Percentiles rank a stretch among this genome's conserved stretches.
Evolutionary conservation across 768 basidiomycete genomes (phyloP).

Genomic region (Lactarius vividus): DNA sequence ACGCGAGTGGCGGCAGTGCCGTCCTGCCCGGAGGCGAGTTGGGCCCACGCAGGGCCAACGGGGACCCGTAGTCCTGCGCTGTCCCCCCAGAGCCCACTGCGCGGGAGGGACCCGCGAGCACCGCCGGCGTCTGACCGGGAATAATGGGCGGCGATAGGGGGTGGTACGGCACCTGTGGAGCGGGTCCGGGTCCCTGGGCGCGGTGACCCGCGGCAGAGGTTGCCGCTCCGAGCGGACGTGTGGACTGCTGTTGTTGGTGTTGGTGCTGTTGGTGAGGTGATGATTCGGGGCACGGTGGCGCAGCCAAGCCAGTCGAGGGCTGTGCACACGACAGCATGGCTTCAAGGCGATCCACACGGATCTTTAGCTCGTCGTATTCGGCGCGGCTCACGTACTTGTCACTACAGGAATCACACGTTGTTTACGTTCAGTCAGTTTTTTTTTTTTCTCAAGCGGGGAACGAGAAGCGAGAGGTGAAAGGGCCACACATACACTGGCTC

Average conservation of each 20-base stretch:
- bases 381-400: slow-evolving; percentile 79
- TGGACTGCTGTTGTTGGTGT: not conserved
- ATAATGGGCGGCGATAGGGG: slow-evolving; percentile 12
- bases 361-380: slow-evolving; percentile 74
- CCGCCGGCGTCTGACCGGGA: not conserved
- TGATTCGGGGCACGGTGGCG: slow-evolving; percentile 11
- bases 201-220: not conserved
- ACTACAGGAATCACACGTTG: slow-evolving; percentile 36
- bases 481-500: slow-evolving; percentile 67
- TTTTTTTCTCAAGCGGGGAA: not conserved
- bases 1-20: slow-evolving; percentile 16
- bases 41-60: slow-evolving; percentile 8
- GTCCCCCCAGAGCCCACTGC: not conserved
- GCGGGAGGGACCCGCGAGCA: slow-evolving; percentile 5
- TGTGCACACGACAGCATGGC: slow-evolving; percentile 44
- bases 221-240: not conserved
- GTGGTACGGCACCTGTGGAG: slow-evolving; percentile 15
- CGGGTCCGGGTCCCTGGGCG: slow-evolving; percentile 3
- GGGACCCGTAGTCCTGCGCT: slow-evolving; percentile 2
- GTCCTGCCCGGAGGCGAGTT: slow-evolving; percentile 17
- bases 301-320: slow-evolving; percentile 18
- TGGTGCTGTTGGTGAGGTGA: slow-evolving; percentile 1
- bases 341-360: slow-evolving; percentile 61
- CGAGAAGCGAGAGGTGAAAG: slow-evolving; percentile 6
- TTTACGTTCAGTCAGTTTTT: slow-evolving; percentile 1